Evolutionary conservation across 1,284 basidiomycete species (phyloP), one percentile per base, ranked within the genome.

Genomic region (Vanrija humicola): DNA sequence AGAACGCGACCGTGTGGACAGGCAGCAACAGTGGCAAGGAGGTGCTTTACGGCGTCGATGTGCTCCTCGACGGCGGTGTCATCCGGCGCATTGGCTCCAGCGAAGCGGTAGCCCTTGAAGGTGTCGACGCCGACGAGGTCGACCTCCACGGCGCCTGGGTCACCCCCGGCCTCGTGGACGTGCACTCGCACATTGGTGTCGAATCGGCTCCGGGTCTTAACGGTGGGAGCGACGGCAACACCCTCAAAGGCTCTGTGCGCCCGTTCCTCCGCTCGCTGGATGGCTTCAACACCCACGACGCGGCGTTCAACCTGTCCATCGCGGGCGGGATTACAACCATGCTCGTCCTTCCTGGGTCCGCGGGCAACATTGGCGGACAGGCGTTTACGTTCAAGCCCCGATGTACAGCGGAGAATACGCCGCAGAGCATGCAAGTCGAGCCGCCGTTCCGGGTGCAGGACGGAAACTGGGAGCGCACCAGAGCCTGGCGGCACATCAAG

Each of bases 161-260:
- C 21, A 78, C 79, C 0, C 79, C 79, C n/a, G 78, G 78, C 15
- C 81, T 87, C 50, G 85, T 90, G 38, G 88, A 90, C 68, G 76
- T 90, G 58, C 86, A 94, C 73, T 88, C 87, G 1, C 90, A 92
- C 68, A 74, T 90, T 19, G 90, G 88, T 1, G 76, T 91, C 7
- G 74, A 84, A 59, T 81, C 85, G 50, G 69, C 82, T 2, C 89
- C 89, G 0, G 66, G 77, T 15, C 76, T 84, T 25, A 59, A 66
- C 19, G 86, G 86, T 74, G 55, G 62, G 2, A 62, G 64, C 42
- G 78, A 80, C 55, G 72, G 68, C 50, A 79, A 79, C 67, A 73
- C 71, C 25, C 46, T 70, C 54, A 72, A 79, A 61, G 66, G 62
- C 10, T 63, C 78, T 10, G 66, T 76, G 53, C 71, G 75, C 9